phyloP scores from a whole-genome alignment of 805 yeast genomes.

The Candida silvicultrix region DNA sequence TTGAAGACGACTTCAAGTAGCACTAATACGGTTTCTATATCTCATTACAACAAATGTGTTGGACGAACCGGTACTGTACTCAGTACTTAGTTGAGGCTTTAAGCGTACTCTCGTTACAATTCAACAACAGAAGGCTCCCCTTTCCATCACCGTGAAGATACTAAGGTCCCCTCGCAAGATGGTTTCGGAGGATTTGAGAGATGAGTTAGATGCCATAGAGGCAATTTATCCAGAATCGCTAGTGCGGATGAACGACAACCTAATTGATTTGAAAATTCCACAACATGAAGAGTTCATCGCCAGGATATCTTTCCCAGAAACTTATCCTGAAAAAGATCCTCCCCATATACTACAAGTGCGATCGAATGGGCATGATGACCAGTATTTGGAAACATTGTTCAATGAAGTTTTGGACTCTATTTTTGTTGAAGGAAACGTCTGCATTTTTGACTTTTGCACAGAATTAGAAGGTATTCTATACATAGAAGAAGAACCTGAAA shows the following conservation, averaged over 20 bases:
- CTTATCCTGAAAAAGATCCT: conserved; percentile 55
- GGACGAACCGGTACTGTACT: neutral
- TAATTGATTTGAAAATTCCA: conserved; percentile 48
- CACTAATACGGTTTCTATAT: neutral
- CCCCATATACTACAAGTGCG: conserved; percentile 63
- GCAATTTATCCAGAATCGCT: conserved; percentile 78
- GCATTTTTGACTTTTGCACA: conserved; percentile 69
- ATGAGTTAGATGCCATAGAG: conserved; percentile 77
- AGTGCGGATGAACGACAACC: conserved; percentile 26
- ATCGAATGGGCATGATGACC: conserved; percentile 29
- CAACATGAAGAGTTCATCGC: conserved; percentile 53
- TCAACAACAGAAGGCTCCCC: no score
- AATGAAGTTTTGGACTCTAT: conserved; percentile 46
- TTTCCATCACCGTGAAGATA: no score
- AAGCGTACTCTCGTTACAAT: no score
- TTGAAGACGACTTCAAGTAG: no score
- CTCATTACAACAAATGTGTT: neutral
- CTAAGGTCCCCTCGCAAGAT: no score
- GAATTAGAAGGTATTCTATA: conserved; percentile 55
- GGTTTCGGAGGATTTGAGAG: conserved; percentile 45
- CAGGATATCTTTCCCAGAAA: conserved; percentile 65
- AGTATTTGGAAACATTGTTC: conserved; percentile 41
- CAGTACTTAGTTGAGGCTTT: no score
- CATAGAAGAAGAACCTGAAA: conserved; percentile 22
- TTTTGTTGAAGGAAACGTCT: conserved; percentile 59